Evolutionary conservation across 139 green algal species (phyloP).

Genomic region (Chlamydomonas incerta): DNA sequence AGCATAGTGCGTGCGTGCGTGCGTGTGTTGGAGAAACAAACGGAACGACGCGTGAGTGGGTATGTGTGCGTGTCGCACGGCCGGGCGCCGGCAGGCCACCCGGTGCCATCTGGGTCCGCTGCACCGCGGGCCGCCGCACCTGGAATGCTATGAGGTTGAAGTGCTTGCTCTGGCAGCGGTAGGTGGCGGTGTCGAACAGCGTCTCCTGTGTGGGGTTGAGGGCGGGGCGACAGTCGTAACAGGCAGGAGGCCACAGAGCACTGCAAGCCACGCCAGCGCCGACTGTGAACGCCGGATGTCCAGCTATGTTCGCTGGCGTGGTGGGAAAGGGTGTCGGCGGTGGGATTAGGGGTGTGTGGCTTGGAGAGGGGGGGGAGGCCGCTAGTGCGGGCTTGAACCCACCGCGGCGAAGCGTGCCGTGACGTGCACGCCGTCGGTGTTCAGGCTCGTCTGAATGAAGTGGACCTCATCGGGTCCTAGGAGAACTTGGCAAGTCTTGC

Average conservation of each 20-base stretch:
- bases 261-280: no score
- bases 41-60: no score
- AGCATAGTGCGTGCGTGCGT: no score
- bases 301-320: no score
- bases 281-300: no score
- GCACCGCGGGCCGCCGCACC: no score
- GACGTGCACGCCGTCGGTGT: constrained; percentile 79
- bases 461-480: constrained; percentile 69
- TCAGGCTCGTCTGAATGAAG: constrained; percentile 71
- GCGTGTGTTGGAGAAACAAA: no score
- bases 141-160: constrained; percentile 81
- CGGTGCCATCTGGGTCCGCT: no score
- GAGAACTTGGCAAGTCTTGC: constrained; percentile 80
- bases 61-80: no score
- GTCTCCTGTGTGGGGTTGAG: constrained; percentile 59
- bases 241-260: background rate
- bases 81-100: no score
- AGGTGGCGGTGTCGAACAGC: constrained; percentile 71
- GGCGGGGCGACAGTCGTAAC: background rate
- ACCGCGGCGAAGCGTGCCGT: constrained; percentile 67
- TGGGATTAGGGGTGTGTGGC: no score
- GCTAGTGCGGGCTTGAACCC: background rate
- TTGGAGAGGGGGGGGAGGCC: background rate
- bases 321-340: no score
- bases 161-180: constrained; percentile 65